phyloP scores from a whole-genome alignment of 345 rosid species.

The Brassica rapa region DNA sequence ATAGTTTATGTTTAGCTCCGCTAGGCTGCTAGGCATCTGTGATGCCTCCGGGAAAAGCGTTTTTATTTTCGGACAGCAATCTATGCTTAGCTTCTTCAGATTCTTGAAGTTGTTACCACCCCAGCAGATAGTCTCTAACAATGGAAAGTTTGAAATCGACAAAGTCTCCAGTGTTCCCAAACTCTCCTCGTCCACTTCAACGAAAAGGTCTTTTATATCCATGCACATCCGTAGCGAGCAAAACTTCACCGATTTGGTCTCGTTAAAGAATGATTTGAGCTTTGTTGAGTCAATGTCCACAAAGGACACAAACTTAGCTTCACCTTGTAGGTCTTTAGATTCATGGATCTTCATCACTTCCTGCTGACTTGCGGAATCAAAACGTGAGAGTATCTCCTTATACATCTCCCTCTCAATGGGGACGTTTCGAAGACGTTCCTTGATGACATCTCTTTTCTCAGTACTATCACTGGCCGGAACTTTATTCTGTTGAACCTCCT shows the following conservation, averaged over 20 bases:
- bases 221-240: slow-evolving; percentile 48
- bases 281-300: slow-evolving; percentile 30
- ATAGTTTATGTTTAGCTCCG: slow-evolving; percentile 41
- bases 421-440: slow-evolving; percentile 18
- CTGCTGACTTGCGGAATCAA: background rate
- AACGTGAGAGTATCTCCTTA: slow-evolving; percentile 2
- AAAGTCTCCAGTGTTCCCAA: slow-evolving; percentile 44
- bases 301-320: slow-evolving; percentile 36
- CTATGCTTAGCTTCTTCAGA: slow-evolving; percentile 48
- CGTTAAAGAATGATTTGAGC: slow-evolving; percentile 40
- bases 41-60: slow-evolving; percentile 29
- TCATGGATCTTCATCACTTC: slow-evolving; percentile 45
- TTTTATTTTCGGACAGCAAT: slow-evolving; percentile 50
- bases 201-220: slow-evolving; percentile 34
- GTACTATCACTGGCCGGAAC: background rate
- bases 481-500: background rate
- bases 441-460: background rate
- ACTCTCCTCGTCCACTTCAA: slow-evolving; percentile 29
- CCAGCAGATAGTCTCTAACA: slow-evolving; percentile 33
- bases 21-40: slow-evolving; percentile 40
- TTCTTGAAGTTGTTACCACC: slow-evolving; percentile 28
- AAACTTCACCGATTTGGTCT: slow-evolving; percentile 31
- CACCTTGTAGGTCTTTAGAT: slow-evolving; percentile 29
- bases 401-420: background rate
- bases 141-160: slow-evolving; percentile 44